A percentile compares a stretch with the other conserved stretches of the same genome.
Evolutionary conservation across 2,329 filamentous ascomycete genomes (phyloP).

Genomic region (Colletotrichum falcatum): DNA sequence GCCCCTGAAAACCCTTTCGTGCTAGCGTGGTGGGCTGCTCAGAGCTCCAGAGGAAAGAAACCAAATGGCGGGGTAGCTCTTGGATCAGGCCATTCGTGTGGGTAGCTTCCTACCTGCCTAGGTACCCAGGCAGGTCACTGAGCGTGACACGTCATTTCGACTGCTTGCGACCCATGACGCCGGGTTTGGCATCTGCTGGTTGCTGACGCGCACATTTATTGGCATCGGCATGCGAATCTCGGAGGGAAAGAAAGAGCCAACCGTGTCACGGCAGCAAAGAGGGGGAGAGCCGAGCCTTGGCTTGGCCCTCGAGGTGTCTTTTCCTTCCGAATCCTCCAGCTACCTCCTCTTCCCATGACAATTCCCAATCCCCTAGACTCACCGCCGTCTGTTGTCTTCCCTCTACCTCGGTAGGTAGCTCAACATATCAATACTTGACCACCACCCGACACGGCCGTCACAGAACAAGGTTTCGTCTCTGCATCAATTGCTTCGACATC

Average conservation of each 20-base stretch:
- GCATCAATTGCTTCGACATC: not conserved
- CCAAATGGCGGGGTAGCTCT: conserved; percentile 39
- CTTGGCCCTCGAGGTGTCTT: conserved; percentile 4
- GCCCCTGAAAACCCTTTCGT: not conserved
- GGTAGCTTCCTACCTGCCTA: not conserved
- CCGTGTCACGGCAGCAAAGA: not conserved
- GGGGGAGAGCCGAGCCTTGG: conserved; percentile 13
- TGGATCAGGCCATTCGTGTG: conserved; percentile 3
- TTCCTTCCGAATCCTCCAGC: not conserved
- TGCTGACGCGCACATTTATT: not conserved
- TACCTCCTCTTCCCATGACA: not conserved
- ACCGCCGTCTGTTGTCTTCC: no score
- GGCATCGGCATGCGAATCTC: not conserved
- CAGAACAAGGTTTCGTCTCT: not conserved
- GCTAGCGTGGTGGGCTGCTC: conserved; percentile 14
- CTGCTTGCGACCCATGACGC: not conserved
- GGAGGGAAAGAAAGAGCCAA: not conserved
- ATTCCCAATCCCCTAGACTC: not conserved
- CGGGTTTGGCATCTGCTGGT: not conserved
- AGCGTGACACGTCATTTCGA: conserved; percentile 30
- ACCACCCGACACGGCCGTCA: not conserved
- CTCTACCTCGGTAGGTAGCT: no score
- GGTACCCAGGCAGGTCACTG: not conserved
- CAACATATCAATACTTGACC: not conserved
- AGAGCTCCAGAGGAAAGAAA: conserved; percentile 23